Evolutionary conservation across 768 basidiomycete genomes (phyloP), one percentile per base, ranked within the genome.

Genomic region (Tephrocybe sp.): DNA sequence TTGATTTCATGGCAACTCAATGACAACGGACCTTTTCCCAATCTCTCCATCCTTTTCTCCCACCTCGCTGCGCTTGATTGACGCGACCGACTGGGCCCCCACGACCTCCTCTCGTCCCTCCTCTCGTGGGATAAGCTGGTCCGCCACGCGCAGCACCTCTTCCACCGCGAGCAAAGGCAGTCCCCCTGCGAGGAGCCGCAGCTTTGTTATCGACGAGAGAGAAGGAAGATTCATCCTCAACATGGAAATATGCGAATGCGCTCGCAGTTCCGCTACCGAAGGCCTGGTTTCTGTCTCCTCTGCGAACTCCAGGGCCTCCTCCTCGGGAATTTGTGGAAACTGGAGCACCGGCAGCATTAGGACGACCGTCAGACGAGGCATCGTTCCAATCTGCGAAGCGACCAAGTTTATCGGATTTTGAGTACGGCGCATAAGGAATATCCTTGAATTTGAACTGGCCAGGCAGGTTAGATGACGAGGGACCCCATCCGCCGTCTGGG

Each of bases 351-450:
- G 74, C 68, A 50, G 77, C 68, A 33, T 76, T 60, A 63, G 85
- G 83, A 41, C 85, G 82, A 55, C 69, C 75, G 62, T 89, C 86
- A 45, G 78, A 64, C 26, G 85, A 78, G 20, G 83, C 70, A 66
- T 92, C 90, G 69, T 92, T 92, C 95, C 96, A 99, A 74, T 99
- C 96, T 42, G 96, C 96, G 64, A 99, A 90, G 47, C 96, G 87
- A 47, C 92, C 93, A 49, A 99, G 85, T 70, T 98, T 98, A 78
- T 99, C 97, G 33, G 92, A 86, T 83, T 99, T 99, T 72, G 93
- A 93, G 79, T 92, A 98, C 4, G 95, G 95, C 0, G 96, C 95
- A 65, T 98, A 99, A 40, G 97, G 97, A 53, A 98, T 97, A 61
- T 98, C 97, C 70, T 92, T 93, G 80, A 97, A 97, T 72, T 95